These are phyloP conservation scores for Mucor plumbeus DNA, from an alignment of 371 early-diverging fungal species.

Conservation along the genomic window DNA sequence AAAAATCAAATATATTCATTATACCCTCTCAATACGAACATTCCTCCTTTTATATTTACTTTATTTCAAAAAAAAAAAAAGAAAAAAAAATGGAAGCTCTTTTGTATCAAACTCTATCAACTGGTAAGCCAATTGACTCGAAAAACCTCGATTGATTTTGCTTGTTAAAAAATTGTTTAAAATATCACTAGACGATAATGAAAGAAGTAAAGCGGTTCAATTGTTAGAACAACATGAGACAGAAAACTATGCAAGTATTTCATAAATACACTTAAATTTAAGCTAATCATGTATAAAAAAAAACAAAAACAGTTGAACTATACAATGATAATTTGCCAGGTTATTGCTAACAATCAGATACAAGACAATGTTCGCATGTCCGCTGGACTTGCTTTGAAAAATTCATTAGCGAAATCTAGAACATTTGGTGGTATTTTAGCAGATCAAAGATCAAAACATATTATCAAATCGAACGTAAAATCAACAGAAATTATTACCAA, in stretches of 20 bases:
- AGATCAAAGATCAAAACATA: neutral
- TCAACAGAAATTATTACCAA: neutral
- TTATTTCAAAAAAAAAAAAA: neutral
- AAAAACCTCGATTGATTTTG: neutral
- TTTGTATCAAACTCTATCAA: neutral
- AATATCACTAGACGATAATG: neutral
- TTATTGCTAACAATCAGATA: neutral
- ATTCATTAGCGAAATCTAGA: neutral
- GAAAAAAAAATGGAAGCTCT: neutral
- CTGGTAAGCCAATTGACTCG: neutral
- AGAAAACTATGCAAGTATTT: conserved; percentile 10
- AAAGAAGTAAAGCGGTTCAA: neutral
- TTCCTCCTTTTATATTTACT: neutral
- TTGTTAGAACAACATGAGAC: neutral
- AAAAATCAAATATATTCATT: neutral
- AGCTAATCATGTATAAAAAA: neutral
- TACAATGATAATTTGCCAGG: neutral
- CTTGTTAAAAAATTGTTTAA: neutral
- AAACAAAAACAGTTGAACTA: neutral
- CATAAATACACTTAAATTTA: neutral
- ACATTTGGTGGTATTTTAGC: neutral
- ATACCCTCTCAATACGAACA: neutral
- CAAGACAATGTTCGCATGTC: conserved; percentile 4
- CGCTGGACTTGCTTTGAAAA: conserved; percentile 7
- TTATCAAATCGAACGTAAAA: neutral